Conservation (phyloP, 352 stramenopile genomes). For the Globisporangium cystogenes region DNA sequence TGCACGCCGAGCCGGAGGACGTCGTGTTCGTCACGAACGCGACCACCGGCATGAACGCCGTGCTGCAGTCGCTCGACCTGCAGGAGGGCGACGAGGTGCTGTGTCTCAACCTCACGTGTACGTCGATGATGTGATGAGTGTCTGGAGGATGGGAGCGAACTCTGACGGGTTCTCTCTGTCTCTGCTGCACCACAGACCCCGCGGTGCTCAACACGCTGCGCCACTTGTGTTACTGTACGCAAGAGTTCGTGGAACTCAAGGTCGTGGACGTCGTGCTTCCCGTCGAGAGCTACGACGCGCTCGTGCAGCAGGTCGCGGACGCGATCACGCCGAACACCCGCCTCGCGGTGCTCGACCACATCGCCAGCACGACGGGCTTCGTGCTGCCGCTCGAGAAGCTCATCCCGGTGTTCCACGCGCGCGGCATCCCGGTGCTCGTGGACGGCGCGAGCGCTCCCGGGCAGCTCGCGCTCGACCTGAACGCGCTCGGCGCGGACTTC, state of each 20-base stretch:
- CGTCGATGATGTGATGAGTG: slow-evolving; percentile 11
- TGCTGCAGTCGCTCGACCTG: slow-evolving; percentile 79
- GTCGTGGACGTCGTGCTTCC: slow-evolving; percentile 77
- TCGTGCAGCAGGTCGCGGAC: slow-evolving; percentile 63
- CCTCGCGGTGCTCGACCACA: slow-evolving; percentile 80
- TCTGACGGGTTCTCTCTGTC: slow-evolving; percentile 2
- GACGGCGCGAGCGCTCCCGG: slow-evolving; percentile 73
- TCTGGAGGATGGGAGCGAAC: too few species aligned
- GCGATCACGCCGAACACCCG: slow-evolving; percentile 83
- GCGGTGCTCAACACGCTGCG: slow-evolving; percentile 79
- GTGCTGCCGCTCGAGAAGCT: slow-evolving; percentile 78
- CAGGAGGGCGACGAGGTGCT: slow-evolving; percentile 86
- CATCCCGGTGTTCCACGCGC: slow-evolving; percentile 73
- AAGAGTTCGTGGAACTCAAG: slow-evolving; percentile 87
- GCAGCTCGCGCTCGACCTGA: slow-evolving; percentile 67
- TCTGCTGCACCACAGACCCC: slow-evolving; percentile 37
- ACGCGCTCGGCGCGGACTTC: slow-evolving; percentile 64
- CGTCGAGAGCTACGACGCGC: slow-evolving; percentile 55
- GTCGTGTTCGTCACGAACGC: slow-evolving; percentile 86
- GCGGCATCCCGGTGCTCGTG: slow-evolving; percentile 73
- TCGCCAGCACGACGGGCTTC: slow-evolving; percentile 70
- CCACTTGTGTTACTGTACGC: slow-evolving; percentile 81
- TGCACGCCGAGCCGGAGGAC: slow-evolving; percentile 70
- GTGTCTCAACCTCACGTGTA: slow-evolving; percentile 85
- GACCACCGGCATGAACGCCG: slow-evolving; percentile 79